phyloP scores from a whole-genome alignment of 1,139 yeast genomes.

The Yamadazyma trypodendri region DNA sequence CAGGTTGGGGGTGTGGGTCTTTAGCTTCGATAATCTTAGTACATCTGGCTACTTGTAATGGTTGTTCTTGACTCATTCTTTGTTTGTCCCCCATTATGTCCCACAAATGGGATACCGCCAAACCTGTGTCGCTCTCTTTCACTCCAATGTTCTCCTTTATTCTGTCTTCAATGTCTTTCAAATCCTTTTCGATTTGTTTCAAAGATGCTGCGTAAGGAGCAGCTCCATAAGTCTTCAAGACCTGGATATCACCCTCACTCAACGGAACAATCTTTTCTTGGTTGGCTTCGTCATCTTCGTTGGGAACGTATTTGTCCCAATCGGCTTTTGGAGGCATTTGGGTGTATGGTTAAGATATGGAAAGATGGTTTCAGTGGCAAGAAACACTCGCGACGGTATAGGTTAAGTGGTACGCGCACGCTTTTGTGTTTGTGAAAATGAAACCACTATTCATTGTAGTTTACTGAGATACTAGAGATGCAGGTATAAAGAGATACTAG shows the following conservation, averaged over 20 bases:
- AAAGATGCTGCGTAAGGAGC: slow-evolving; percentile 89
- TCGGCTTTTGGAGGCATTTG: slow-evolving; percentile 82
- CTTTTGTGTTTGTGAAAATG: neutral
- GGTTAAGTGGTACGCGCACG: neutral
- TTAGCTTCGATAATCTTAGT: slow-evolving; percentile 85
- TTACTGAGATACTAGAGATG: too few species aligned
- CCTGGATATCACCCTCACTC: slow-evolving; percentile 96
- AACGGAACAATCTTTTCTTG: slow-evolving; percentile 83
- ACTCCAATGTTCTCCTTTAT: slow-evolving; percentile 93
- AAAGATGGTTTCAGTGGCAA: slow-evolving; percentile 3
- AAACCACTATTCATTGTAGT: too few species aligned
- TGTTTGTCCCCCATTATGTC: slow-evolving; percentile 96
- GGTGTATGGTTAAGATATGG: neutral
- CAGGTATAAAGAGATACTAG: too few species aligned
- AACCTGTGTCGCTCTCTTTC: slow-evolving; percentile 93
- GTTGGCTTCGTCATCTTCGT: slow-evolving; percentile 59
- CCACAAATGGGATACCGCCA: slow-evolving; percentile 95
- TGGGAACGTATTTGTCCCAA: slow-evolving; percentile 94
- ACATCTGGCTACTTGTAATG: slow-evolving; percentile 97
- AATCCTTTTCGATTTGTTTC: slow-evolving; percentile 80
- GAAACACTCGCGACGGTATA: slow-evolving; percentile 4
- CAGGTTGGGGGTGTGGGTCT: slow-evolving; percentile 35
- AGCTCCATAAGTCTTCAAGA: slow-evolving; percentile 92
- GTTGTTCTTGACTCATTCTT: slow-evolving; percentile 89
- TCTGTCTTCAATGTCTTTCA: slow-evolving; percentile 76